A percentile compares a stretch with the other conserved stretches of the same genome.
phyloP scores from a whole-genome alignment of 495 filamentous ascomycete genomes.

The Penicillium robsamsonii region DNA sequence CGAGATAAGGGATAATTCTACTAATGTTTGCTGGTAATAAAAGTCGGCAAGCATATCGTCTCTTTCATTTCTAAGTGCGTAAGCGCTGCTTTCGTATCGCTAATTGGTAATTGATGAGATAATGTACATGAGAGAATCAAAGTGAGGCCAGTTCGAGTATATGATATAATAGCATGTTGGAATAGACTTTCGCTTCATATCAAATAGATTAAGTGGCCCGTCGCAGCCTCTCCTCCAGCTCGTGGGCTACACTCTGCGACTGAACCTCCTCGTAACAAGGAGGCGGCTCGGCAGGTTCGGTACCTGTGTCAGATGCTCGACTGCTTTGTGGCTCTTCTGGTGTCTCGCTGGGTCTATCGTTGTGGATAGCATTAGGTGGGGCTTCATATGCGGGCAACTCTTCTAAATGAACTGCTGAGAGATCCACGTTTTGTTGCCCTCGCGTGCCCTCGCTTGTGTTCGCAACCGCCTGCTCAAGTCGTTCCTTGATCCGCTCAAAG shows the following conservation, averaged over 20 bases:
- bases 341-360: slow-evolving; percentile 3
- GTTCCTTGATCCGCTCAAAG: slow-evolving; percentile 83
- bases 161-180: not conserved
- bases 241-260: slow-evolving; percentile 66
- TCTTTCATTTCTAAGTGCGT: slow-evolving; percentile 1
- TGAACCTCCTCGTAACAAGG: slow-evolving; percentile 94
- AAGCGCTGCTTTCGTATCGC: slow-evolving; percentile 10
- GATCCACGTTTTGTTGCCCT: slow-evolving; percentile 51
- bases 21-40: not conserved
- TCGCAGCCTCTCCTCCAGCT: slow-evolving; percentile 51
- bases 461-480: slow-evolving; percentile 74
- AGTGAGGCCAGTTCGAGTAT: not conserved
- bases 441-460: slow-evolving; percentile 53
- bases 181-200: not conserved
- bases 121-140: slow-evolving; percentile 21
- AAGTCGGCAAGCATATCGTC: not conserved
- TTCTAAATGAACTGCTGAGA: slow-evolving; percentile 66
- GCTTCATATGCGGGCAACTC: slow-evolving; percentile 78
- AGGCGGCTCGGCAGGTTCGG: slow-evolving; percentile 72
- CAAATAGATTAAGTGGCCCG: slow-evolving; percentile 26
- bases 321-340: slow-evolving; percentile 15
- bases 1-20: not conserved
- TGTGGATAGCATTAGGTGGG: slow-evolving; percentile 22
- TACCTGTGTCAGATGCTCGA: slow-evolving; percentile 18
- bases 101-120: slow-evolving; percentile 15